Evolutionary conservation across 2,329 filamentous ascomycete genomes (phyloP), one percentile per base, ranked within the genome.

Genomic region (Clonostachys solani): DNA sequence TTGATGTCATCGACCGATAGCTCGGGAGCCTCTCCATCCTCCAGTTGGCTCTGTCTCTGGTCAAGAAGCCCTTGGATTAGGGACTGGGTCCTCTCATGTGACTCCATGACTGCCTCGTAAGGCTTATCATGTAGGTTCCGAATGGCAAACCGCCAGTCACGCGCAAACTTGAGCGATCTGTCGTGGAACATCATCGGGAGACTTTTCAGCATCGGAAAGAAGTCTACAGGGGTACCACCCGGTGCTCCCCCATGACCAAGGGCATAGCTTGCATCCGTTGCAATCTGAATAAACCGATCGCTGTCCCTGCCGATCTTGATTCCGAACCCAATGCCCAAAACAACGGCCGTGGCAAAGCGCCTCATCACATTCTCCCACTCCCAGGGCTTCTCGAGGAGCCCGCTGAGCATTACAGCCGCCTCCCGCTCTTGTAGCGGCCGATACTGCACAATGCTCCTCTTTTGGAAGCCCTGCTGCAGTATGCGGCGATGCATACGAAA

Each of bases 1-100:
- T 76, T 74, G 53, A 78, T 71, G 44, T 76, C 72, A 12, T 66
- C 65, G 13, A 69, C 50, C 0, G 63, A 67, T 33, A 71, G 49
- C n/a, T 73, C 64, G 2, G 59, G 59, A 13, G 45, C 46, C 23
- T 54, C 51, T 34, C 60, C 63, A 3, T 57, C 52, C n/a, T 58
- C 52, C 43, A 29, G 43, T 18, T 45, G 43, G 6, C n/a, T 10
- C 43, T 45, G 33, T 12, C 35, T 12, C 36, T 38, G 15, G 12
- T 38, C 36, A n/a, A 38, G 36, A 18, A 18, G 15, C 2, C 3
- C 5, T n/a, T 18, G 36, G 36, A 38, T n/a, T 12, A 38, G 15
- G 12, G 15, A 38, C 15, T 8, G 12, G 10, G 36, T n/a, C 36
- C 17, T 38, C 15, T 38, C 36, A n/a, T 38, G 36, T 18, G 36